Evolutionary conservation across 2,329 filamentous ascomycete genomes (phyloP).

Genomic region (Immersiporthe knoxdaviesiana): DNA sequence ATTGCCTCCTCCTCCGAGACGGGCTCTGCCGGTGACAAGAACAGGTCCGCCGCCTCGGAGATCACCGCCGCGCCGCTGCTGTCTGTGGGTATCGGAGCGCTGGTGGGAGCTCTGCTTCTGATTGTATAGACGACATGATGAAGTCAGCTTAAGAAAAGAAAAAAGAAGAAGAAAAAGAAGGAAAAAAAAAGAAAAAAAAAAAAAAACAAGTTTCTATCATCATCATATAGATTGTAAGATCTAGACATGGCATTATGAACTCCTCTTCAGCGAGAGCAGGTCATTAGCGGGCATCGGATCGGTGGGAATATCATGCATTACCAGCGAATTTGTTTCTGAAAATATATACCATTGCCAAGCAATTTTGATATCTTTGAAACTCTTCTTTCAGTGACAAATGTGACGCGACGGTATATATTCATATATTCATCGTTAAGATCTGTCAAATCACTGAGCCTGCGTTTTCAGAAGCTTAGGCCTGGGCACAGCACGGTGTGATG

Average conservation of each 20-base stretch:
- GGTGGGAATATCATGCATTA: neutral
- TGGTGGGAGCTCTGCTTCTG: neutral
- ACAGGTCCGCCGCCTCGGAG: neutral
- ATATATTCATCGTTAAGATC: too few relatives aligned
- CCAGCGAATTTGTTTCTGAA: neutral
- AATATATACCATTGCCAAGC: neutral
- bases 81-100: neutral
- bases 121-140: neutral
- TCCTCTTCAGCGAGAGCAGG: neutral
- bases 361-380: neutral
- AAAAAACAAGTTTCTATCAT: too few relatives aligned
- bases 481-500: too few relatives aligned
- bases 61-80: neutral
- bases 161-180: too few relatives aligned
- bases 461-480: too few relatives aligned
- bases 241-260: neutral
- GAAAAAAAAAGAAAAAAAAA: too few relatives aligned
- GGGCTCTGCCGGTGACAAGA: conserved; percentile 5
- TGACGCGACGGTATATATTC: too few relatives aligned
- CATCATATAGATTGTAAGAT: neutral
- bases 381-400: neutral
- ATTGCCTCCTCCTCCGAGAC: neutral
- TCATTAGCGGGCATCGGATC: neutral
- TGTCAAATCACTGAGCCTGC: too few relatives aligned
- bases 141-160: too few relatives aligned